These are phyloP conservation scores for Castanospermum australe DNA, from an alignment of 306 rosid species.

Conservation along the genomic window DNA sequence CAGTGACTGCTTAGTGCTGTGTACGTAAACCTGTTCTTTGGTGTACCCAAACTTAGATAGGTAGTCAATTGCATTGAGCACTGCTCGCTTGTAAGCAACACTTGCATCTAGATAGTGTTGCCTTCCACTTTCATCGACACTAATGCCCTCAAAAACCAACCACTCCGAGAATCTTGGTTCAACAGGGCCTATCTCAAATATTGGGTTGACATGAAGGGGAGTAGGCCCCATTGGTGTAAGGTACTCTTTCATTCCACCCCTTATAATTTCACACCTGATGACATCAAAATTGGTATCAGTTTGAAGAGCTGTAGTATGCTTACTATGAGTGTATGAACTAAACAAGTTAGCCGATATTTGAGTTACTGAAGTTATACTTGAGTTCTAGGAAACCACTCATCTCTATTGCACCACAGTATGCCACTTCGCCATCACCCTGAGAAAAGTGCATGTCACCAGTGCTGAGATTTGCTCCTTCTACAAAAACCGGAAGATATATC, in stretches of 20 bases:
- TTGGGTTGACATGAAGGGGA: slow-evolving; percentile 64
- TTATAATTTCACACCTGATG: slow-evolving; percentile 62
- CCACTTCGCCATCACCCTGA: slow-evolving; percentile 89
- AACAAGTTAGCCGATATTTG: not conserved
- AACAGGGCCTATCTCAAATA: slow-evolving; percentile 64
- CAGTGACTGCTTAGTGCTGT: not conserved
- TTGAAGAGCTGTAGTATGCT: not conserved
- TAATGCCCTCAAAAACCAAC: slow-evolving; percentile 64
- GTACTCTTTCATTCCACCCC: slow-evolving; percentile 85
- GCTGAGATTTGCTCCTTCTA: slow-evolving; percentile 93
- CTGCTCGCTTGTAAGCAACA: slow-evolving; percentile 64
- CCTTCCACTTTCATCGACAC: slow-evolving; percentile 56
- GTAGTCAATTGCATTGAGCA: slow-evolving; percentile 71
- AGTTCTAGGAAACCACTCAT: slow-evolving; percentile 98
- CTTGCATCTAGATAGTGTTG: slow-evolving; percentile 63
- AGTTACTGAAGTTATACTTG: slow-evolving; percentile 43
- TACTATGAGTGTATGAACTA: not conserved
- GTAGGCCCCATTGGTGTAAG: slow-evolving; percentile 86
- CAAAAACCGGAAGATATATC: slow-evolving; percentile 83
- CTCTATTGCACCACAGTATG: slow-evolving; percentile 94
- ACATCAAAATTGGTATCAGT: not conserved
- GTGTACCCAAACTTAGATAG: slow-evolving; percentile 55
- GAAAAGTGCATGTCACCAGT: slow-evolving; percentile 96
- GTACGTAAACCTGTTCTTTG: slow-evolving; percentile 49
- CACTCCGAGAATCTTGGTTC: slow-evolving; percentile 69